Percentiles rank a stretch among this genome's conserved stretches.
Conservation (phyloP, 768 basidiomycete genomes). For the Coprinopsis sp. region DNA sequence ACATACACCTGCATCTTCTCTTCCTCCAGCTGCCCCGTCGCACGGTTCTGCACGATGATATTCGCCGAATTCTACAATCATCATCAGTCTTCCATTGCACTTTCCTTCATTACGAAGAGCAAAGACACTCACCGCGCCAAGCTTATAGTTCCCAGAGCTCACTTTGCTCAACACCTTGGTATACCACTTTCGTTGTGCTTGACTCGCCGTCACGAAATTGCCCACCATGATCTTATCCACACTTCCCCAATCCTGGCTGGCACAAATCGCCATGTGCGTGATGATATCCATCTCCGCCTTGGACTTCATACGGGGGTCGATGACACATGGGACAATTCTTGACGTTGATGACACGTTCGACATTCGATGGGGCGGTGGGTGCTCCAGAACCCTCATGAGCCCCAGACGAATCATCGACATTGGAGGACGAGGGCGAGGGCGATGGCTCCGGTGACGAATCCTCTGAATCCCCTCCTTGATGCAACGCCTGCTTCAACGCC, state of each 20-base stretch:
- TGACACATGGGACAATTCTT: conserved; percentile 94
- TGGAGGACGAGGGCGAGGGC: conserved; percentile 11
- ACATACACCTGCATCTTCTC: conserved; percentile 98
- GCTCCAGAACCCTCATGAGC: conserved; percentile 33
- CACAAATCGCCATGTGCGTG: conserved; percentile 95
- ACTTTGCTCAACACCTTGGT: conserved; percentile 87
- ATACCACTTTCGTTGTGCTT: conserved; percentile 97
- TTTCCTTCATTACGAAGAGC: conserved; percentile 4
- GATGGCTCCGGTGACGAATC: conserved; percentile 17
- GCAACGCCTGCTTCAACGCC: no score
- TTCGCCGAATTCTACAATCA: conserved; percentile 98
- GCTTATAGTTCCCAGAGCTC: conserved; percentile 78
- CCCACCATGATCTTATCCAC: conserved; percentile 88
- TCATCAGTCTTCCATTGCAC: no score
- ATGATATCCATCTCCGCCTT: conserved; percentile 94
- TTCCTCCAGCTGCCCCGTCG: conserved; percentile 89
- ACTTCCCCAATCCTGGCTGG: conserved; percentile 86
- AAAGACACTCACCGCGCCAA: conserved; percentile 64
- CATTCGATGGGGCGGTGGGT: no score
- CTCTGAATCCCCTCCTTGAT: conserved; percentile 13
- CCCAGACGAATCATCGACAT: neutral
- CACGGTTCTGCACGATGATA: conserved; percentile 93
- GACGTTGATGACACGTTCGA: conserved; percentile 92
- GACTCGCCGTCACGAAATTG: conserved; percentile 89
- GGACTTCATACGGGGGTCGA: conserved; percentile 72